A percentile compares a stretch with the other conserved stretches of the same genome.
Evolutionary conservation across 306 rosid genomes (phyloP).

Genomic region (Cucumis cinereus): DNA sequence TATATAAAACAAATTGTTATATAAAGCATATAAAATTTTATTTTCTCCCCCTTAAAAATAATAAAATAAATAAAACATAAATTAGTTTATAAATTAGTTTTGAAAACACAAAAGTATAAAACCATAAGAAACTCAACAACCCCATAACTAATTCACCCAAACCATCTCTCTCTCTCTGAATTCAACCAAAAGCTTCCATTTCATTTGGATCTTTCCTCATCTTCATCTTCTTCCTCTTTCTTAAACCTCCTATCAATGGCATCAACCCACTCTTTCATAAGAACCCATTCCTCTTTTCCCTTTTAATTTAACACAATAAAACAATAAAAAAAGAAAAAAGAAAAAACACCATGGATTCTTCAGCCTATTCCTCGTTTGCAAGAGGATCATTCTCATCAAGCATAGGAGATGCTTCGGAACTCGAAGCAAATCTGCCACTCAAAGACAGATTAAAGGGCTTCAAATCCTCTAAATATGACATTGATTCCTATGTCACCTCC

Average conservation of each 20-base stretch:
- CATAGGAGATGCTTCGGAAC: slow-evolving; percentile 34
- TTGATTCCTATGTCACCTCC: slow-evolving; percentile 46
- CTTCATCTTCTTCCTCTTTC: neutral
- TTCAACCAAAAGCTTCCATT: neutral
- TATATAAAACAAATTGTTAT: too few relatives aligned
- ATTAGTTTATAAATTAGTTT: neutral
- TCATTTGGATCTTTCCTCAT: neutral
- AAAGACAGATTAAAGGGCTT: slow-evolving; percentile 54
- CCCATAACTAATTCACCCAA: neutral
- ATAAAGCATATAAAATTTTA: too few relatives aligned
- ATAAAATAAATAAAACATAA: too few relatives aligned
- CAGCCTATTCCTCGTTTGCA: neutral
- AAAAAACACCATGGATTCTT: neutral
- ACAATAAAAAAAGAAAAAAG: neutral
- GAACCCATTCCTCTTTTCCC: neutral
- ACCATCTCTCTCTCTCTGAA: neutral
- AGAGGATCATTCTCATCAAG: slow-evolving; percentile 34
- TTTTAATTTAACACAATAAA: neutral
- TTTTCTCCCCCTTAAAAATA: too few relatives aligned
- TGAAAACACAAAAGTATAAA: neutral
- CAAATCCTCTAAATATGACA: slow-evolving; percentile 53
- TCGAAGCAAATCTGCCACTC: slow-evolving; percentile 51
- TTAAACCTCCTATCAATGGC: neutral
- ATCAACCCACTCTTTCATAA: neutral
- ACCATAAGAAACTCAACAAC: neutral